Base-by-base conservation (phyloP, 2,329 filamentous ascomycete species). In the Apiospora marii region DNA sequence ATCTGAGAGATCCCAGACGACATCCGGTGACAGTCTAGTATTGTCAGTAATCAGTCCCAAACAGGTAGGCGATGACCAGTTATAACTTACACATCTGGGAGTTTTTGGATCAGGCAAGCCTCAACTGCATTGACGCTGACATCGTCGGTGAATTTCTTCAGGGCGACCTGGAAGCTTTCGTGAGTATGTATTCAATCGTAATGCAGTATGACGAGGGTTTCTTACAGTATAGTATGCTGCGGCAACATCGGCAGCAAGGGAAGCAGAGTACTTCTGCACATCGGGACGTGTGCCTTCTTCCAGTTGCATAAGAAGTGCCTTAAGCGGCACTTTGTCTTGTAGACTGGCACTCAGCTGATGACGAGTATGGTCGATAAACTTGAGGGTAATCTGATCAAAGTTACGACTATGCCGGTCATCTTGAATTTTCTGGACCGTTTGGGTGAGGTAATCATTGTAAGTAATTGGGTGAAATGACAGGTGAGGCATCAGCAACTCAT, bases 141-240 rank as follows among this genome's bases (percentile, higher is more conserved):
- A 30, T 79, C 78, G 51, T 79, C 78, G 37, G 72, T 76, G 69
- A 79, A 79, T n/a, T 78, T 79, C 49, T 78, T 78, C 22, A 79
- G 58, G 1, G 77, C 78, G 44, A 79, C 74, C 78, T 79, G 34
- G 37, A 4, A 12, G 19, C 19, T n/a, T 7, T n/a, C n/a, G 16
- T 61, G 19, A 61, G 53, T n/a, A n/a, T 6, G 16, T 1, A 34
- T 61, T 7, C 24, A 43, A 44, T 30, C n/a, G n/a, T 1, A 70
- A 1, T 14, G 24, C 77, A 75, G 71, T 48, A 49, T 37, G 8
- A 10, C 22, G 10, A 30, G 4, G 7, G 4, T 41, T n/a, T 13
- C 5, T n/a, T 14, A n/a, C 34, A 8, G 41, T 22, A 61, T 79
- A 78, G 67, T 79, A 78, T 12, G 77, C 76, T 13, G 71, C 75